Base-by-base conservation (phyloP, 179 eudicot genomes). In the Silene noctiflora region DNA sequence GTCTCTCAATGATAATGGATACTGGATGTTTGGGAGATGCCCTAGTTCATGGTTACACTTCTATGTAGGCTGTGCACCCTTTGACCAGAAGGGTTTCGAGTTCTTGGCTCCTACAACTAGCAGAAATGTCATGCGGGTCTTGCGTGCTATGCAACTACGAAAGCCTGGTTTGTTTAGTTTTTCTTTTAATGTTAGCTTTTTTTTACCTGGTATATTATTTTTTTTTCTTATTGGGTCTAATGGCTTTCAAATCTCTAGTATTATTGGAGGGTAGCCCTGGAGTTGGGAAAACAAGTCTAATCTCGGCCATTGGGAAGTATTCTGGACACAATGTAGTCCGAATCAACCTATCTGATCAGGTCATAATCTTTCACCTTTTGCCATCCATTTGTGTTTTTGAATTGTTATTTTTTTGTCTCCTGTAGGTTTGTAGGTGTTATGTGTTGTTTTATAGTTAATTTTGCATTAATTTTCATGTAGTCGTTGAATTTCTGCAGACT, bases 231-330 rank as follows among this genome's bases (percentile, higher is more conserved):
- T 75, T 66, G 61, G 46, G 42, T 72, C 68, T 68, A 64, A 42
- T 25, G 21, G 10, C 29, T 80, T 29, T 13, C 44, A 35, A 56
- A 65, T 71, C 46, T 87, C 59, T 83, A 94, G 98, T 95, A 69
- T 72, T 95, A 80, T 72, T 95, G 87, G 99, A 95, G 86, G 99
- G 99, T 75, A 95, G 99, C 79, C 99, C 99, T 12, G 99, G 99
- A 61, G 97, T 95, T 69, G 99, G 99, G 46, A 95, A 95, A 80
- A 95, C 99, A 79, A 95, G 99, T 86, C 77, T 95, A 81, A 81
- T 95, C 71, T 79, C 86, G 71, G 91, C 96, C 65, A 80, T 95
- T 69, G 99, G 95, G 58, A 88, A 90, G 83, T 91, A 70, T 84
- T 93, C 99, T 55, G 91, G 96, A 46, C 97, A 95, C 84, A 80